Evolutionary conservation across 148 eudicot species (phyloP).

Genomic region (Talinum fruticosum): DNA sequence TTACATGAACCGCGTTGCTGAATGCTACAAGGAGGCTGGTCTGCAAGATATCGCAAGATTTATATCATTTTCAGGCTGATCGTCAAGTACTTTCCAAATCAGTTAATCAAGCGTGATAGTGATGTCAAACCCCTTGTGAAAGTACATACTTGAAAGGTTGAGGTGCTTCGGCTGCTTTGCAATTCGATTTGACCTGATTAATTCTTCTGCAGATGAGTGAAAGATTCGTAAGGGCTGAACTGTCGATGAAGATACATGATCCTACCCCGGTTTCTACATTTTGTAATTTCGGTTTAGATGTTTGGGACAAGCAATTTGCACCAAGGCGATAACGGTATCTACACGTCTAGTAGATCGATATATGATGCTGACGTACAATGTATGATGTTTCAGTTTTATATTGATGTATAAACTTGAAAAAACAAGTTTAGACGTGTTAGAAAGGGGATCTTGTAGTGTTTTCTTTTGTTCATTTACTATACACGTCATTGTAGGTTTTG

Average conservation of each 20-base stretch:
- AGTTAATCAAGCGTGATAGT: not conserved
- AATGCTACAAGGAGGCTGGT: conserved; percentile 78
- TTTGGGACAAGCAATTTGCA: not conserved
- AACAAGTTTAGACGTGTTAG: no score
- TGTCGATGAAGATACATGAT: conserved; percentile 3
- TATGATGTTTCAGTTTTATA: no score
- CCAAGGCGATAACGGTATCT: no score
- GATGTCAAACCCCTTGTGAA: not conserved
- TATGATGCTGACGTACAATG: not conserved
- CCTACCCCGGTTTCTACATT: not conserved
- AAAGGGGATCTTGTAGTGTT: no score
- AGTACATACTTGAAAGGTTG: not conserved
- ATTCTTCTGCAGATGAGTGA: not conserved
- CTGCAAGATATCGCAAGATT: conserved; percentile 69
- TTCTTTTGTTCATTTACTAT: no score
- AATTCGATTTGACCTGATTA: conserved; percentile 11
- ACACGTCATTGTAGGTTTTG: no score
- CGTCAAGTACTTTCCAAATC: not conserved
- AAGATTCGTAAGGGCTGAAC: not conserved
- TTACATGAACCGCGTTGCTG: conserved; percentile 52
- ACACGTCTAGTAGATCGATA: no score
- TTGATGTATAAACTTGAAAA: no score
- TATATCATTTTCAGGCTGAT: conserved; percentile 58
- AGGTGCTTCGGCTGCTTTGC: not conserved
- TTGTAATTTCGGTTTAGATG: not conserved